Percentiles rank a stretch among this genome's conserved stretches.
Conservation (phyloP, 257 asterid species). For the Nicotiana noctiflora region DNA sequence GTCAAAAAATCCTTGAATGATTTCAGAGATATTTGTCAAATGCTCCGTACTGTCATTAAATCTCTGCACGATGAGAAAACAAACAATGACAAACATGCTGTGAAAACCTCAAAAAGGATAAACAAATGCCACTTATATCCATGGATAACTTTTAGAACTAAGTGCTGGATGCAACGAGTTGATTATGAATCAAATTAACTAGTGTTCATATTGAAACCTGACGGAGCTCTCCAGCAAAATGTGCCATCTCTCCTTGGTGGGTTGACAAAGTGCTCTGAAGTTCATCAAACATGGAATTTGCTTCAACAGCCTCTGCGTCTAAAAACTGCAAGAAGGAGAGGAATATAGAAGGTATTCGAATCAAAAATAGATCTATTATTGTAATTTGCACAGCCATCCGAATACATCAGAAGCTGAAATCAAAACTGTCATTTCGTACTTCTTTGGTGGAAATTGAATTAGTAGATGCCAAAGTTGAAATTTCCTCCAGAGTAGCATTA, state of each 20-base stretch:
- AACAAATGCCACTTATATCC: neutral
- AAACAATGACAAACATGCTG: neutral
- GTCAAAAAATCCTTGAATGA: slow-evolving; percentile 41
- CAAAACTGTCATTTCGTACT: slow-evolving; percentile 28
- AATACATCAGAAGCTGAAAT: neutral
- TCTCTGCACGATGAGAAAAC: slow-evolving; percentile 19
- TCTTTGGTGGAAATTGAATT: slow-evolving; percentile 45
- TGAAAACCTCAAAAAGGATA: neutral
- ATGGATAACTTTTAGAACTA: neutral
- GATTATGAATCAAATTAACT: slow-evolving; percentile 1
- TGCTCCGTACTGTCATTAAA: slow-evolving; percentile 46
- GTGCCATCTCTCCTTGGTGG: slow-evolving; percentile 66
- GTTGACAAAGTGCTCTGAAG: slow-evolving; percentile 51
- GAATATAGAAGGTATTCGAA: neutral
- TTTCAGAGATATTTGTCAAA: slow-evolving; percentile 46
- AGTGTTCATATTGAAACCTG: slow-evolving; percentile 40
- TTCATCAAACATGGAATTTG: slow-evolving; percentile 47
- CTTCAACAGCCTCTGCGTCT: slow-evolving; percentile 49
- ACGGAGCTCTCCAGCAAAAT: slow-evolving; percentile 69
- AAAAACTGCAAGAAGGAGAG: slow-evolving; percentile 40
- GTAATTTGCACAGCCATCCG: neutral
- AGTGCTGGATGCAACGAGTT: neutral
- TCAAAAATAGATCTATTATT: neutral
- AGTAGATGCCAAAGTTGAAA: slow-evolving; percentile 46
- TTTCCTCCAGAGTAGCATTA: slow-evolving; percentile 64